Evolutionary conservation across 1,284 basidiomycete species (phyloP).

Genomic region (Cryptococcus neoformans): DNA sequence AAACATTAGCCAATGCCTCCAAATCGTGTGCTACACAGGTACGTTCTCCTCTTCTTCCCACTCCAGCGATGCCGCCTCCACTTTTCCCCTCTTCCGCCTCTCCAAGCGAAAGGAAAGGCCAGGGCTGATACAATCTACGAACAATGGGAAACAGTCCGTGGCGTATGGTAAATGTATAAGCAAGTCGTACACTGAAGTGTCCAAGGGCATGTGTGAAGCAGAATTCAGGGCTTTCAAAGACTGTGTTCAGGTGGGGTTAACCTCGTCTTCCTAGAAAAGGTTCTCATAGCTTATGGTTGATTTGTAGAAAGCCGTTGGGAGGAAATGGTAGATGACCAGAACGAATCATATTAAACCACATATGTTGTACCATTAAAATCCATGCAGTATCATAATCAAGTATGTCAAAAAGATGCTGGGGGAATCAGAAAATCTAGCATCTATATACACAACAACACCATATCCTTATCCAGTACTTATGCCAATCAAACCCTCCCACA

Average conservation of each 20-base stretch:
- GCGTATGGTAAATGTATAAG: conserved; percentile 52
- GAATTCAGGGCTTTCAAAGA: conserved; percentile 52
- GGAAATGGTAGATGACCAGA: conserved; percentile 35
- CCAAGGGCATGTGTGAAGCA: conserved; percentile 48
- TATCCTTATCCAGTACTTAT: neutral
- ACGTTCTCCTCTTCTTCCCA: conserved; percentile 1
- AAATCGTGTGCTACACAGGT: conserved; percentile 44
- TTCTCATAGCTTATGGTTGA: neutral
- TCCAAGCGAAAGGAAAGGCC: neutral
- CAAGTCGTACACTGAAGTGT: conserved; percentile 48
- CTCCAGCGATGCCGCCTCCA: neutral
- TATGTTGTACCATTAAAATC: too few species aligned
- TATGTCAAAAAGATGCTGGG: neutral
- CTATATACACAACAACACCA: neutral
- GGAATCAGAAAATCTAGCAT: neutral
- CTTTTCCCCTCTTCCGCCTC: neutral
- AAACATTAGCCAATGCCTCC: conserved; percentile 41
- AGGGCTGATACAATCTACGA: neutral
- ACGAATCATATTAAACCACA: neutral
- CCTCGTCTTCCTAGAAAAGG: neutral
- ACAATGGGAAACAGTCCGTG: conserved; percentile 33
- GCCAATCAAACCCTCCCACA: neutral
- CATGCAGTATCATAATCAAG: too few species aligned
- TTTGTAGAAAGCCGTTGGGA: conserved; percentile 38
- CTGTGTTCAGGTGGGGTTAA: conserved; percentile 48